Base-by-base conservation (phyloP, 2,329 filamentous ascomycete species). In the Dichotomopilus funicola region DNA sequence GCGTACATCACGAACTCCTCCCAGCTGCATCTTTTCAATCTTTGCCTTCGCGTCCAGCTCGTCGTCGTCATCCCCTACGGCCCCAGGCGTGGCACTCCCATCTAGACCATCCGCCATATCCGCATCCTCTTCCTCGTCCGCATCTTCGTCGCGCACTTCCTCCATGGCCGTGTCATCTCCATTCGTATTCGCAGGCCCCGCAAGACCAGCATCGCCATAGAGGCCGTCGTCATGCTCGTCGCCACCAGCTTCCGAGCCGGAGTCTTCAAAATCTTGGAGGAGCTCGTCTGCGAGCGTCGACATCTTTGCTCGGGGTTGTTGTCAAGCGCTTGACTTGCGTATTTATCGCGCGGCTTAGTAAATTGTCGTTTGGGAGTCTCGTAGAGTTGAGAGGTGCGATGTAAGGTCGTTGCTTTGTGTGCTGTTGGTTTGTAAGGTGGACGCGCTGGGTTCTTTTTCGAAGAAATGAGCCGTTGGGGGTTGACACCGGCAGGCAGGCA, bases 271-370 rank as follows among this genome's bases (percentile, higher is more conserved):
- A 69, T 95, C 90, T 67, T 94, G 89, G 64, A 97, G 79, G 9
- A 99, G 81, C 70, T 97, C 92, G 67, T 97, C 91, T 60, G 89
- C 92, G 61, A 95, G 80, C 45, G 90, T 95, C 70, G 92, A 90
- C 91, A 96, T 95, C 19, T 27, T 27, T 27, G 19, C 19, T 27
- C 19, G 19, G 19, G 19, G 2, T 27, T 27, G 51, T 59, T 27
- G 40, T 44, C n/a, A 13, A n/a, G 12, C 12, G 7, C 31, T 7
- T 41, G 19, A 27, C 19, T 27, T 27, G 19, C 19, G 19, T 27
- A 27, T 27, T 27, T 27, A 27, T 27, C 19, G 19, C 19, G 19
- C 19, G 19, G 19, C 19, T 27, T 27, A 27, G 19, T 27, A 3
- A 27, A 27, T 27, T 27, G 19, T 27, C 19, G 19, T 27, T 27